Evolutionary conservation across 2,329 filamentous ascomycete genomes (phyloP).

Genomic region (Exophiala bonariae): DNA sequence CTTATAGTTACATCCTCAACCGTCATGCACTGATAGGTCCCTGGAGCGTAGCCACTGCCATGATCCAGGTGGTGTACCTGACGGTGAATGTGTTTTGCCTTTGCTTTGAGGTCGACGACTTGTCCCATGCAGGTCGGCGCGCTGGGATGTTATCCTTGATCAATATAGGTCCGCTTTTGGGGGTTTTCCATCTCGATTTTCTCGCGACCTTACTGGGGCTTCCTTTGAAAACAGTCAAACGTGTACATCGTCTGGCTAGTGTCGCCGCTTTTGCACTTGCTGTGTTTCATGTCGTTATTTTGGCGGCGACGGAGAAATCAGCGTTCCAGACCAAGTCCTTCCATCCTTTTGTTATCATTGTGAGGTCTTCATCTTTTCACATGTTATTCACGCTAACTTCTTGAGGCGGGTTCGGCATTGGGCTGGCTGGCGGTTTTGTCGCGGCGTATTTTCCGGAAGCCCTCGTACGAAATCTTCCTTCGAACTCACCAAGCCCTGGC

Average conservation of each 20-base stretch:
- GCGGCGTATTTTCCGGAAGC: too few relatives aligned
- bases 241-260: not conserved
- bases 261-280: too few relatives aligned
- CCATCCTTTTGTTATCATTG: too few relatives aligned
- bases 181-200: constrained; percentile 1
- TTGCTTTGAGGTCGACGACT: not conserved
- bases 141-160: not conserved
- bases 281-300: too few relatives aligned
- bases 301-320: too few relatives aligned
- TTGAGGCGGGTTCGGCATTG: too few relatives aligned
- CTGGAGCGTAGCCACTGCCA: not conserved
- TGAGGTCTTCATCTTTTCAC: too few relatives aligned
- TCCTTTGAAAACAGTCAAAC: not conserved
- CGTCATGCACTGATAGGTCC: constrained; percentile 1
- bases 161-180: constrained; percentile 1
- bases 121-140: constrained; percentile 1
- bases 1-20: not conserved
- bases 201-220: constrained; percentile 2
- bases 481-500: not conserved
- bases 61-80: not conserved
- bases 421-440: too few relatives aligned
- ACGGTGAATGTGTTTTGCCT: constrained; percentile 2
- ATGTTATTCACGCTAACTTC: too few relatives aligned
- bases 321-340: too few relatives aligned
- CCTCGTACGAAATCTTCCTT: constrained; percentile 10